phyloP scores from a whole-genome alignment of 306 rosid genomes.

The Vigna reflexopilosa region DNA sequence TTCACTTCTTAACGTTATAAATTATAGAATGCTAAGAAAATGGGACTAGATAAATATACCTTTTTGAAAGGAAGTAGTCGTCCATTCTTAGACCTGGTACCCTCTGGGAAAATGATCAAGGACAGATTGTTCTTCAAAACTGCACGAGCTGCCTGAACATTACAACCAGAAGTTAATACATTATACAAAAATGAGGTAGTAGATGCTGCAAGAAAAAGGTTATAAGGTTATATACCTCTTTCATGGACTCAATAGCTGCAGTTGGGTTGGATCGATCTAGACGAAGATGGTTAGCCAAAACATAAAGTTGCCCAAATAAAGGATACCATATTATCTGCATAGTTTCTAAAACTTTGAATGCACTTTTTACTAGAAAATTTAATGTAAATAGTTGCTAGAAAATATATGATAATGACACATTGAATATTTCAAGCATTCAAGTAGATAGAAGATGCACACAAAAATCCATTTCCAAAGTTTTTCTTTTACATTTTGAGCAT shows the following conservation, averaged over 20 bases:
- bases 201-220: constrained; percentile 18
- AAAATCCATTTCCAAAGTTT: not conserved
- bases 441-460: not conserved
- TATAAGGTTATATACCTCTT: constrained; percentile 50
- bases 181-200: not conserved
- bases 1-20: no score
- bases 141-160: constrained; percentile 58
- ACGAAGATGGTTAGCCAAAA: constrained; percentile 75
- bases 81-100: constrained; percentile 64
- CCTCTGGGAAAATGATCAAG: constrained; percentile 66
- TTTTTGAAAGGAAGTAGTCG: constrained; percentile 71
- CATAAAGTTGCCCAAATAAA: constrained; percentile 70
- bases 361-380: constrained; percentile 18
- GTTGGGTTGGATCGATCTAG: constrained; percentile 70
- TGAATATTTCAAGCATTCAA: not conserved
- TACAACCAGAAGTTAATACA: constrained; percentile 28
- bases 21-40: not conserved
- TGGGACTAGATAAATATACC: constrained; percentile 44
- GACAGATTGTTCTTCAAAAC: constrained; percentile 57
- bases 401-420: not conserved
- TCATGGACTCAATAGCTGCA: constrained; percentile 65
- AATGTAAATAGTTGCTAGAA: not conserved
- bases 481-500: constrained; percentile 9
- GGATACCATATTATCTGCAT: constrained; percentile 74
- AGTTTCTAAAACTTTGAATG: constrained; percentile 20